phyloP scores from a whole-genome alignment of 1,139 yeast genomes.

The Scheffersomyces titani region DNA sequence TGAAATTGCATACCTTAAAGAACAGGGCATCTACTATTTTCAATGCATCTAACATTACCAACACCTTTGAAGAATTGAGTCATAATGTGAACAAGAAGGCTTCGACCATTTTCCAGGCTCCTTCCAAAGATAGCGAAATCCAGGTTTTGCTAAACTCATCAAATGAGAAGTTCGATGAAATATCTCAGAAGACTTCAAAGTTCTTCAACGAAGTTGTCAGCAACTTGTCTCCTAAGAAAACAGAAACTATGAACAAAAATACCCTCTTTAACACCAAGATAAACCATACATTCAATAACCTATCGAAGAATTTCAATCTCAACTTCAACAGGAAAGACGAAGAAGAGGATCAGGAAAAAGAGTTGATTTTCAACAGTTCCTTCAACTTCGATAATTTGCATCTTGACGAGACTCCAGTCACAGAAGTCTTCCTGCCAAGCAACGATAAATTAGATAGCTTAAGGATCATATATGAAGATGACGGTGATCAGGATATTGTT shows the following conservation, averaged over 20 bases:
- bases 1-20: constrained; percentile 11
- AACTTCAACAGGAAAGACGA: background rate
- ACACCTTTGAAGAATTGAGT: background rate
- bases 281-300: background rate
- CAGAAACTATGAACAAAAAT: background rate
- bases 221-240: constrained; percentile 15
- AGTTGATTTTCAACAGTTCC: constrained; percentile 21
- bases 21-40: constrained; percentile 25
- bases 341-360: constrained; percentile 9
- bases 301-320: background rate
- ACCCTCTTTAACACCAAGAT: background rate
- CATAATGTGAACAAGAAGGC: constrained; percentile 9
- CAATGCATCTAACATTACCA: constrained; percentile 7
- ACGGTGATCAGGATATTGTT: constrained; percentile 11
- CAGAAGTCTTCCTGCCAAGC: background rate
- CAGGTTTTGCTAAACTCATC: constrained; percentile 6
- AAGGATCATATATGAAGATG: constrained; percentile 2
- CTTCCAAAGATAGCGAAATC: constrained; percentile 1
- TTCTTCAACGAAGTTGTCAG: constrained; percentile 16
- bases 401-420: constrained; percentile 1
- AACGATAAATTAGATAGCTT: constrained; percentile 6
- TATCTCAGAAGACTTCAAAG: constrained; percentile 12
- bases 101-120: constrained; percentile 2
- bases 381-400: constrained; percentile 28
- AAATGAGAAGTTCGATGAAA: constrained; percentile 10